Evolutionary conservation across 352 stramenopile species (phyloP).

Genomic region (Phytophthora foliorum): DNA sequence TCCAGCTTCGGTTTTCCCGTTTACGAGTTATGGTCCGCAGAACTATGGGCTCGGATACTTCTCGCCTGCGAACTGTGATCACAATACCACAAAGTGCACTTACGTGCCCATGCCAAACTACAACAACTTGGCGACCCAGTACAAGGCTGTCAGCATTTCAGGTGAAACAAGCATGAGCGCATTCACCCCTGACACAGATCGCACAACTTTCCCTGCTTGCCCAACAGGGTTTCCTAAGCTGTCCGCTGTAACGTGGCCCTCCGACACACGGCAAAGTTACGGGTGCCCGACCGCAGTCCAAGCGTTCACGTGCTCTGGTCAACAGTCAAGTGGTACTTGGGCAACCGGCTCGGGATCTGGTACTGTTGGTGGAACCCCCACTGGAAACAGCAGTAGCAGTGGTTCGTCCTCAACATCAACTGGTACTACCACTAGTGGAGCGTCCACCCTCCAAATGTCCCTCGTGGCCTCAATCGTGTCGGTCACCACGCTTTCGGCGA

Average conservation of each 20-base stretch:
- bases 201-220: conserved; percentile 39
- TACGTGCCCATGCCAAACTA: conserved; percentile 88
- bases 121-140: conserved; percentile 64
- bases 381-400: conserved; percentile 14
- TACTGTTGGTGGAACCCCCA: conserved; percentile 3
- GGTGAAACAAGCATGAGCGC: conserved; percentile 37
- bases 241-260: conserved; percentile 35
- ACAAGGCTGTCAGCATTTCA: conserved; percentile 50
- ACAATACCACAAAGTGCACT: conserved; percentile 56
- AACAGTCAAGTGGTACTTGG: conserved; percentile 58
- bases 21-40: conserved; percentile 73
- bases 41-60: conserved; percentile 93
- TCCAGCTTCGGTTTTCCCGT: conserved; percentile 64
- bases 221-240: conserved; percentile 40
- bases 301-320: conserved; percentile 47
- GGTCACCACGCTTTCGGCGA: conserved; percentile 12
- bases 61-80: conserved; percentile 74
- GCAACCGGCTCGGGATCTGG: conserved; percentile 28
- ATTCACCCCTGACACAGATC: conserved; percentile 40
- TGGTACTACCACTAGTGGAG: conserved; percentile 13
- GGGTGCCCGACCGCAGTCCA: conserved; percentile 33
- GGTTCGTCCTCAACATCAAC: conserved; percentile 7
- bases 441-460: conserved; percentile 1
- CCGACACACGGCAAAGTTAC: conserved; percentile 31
- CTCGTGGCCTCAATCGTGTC: conserved; percentile 12